Conservation (phyloP, 306 rosid genomes). For the Cucurbita pepo region DNA sequence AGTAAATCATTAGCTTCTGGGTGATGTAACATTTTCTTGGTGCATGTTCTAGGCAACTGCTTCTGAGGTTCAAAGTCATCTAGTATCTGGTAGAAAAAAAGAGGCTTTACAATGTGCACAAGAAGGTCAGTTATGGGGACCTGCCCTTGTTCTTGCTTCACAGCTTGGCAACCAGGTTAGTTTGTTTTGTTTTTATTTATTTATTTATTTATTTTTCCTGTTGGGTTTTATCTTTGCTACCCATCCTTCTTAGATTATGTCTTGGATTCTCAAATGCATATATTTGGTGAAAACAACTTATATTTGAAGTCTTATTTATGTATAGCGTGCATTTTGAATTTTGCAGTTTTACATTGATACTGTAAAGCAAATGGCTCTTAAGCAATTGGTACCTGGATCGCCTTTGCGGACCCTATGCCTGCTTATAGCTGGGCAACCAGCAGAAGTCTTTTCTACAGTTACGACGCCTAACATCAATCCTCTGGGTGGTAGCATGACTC, state of each 20-base stretch:
- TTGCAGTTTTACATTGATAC: conserved; percentile 88
- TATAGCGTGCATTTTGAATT: conserved; percentile 7
- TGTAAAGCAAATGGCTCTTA: conserved; percentile 84
- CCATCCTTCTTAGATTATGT: neutral
- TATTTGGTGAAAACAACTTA: neutral
- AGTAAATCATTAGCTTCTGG: neutral
- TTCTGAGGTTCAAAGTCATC: conserved; percentile 75
- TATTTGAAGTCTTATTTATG: neutral
- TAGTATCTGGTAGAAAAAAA: conserved; percentile 75
- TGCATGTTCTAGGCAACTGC: conserved; percentile 56
- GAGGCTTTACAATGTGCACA: conserved; percentile 84
- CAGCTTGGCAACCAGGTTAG: conserved; percentile 86
- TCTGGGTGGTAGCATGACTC: conserved; percentile 24
- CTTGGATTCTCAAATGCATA: neutral
- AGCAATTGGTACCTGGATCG: conserved; percentile 67
- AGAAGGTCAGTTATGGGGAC: conserved; percentile 98
- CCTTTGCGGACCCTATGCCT: conserved; percentile 91
- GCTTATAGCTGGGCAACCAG: conserved; percentile 86
- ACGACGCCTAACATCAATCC: conserved; percentile 14
- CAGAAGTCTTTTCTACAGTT: conserved; percentile 56
- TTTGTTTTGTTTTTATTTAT: conserved; percentile 1
- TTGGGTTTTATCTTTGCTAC: neutral
- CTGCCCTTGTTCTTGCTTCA: conserved; percentile 89
- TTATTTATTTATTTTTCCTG: neutral
- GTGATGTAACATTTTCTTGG: conserved; percentile 10